Evolutionary conservation across 345 rosid species (phyloP), one percentile per base, ranked within the genome.

Genomic region (Boechera retrofracta): DNA sequence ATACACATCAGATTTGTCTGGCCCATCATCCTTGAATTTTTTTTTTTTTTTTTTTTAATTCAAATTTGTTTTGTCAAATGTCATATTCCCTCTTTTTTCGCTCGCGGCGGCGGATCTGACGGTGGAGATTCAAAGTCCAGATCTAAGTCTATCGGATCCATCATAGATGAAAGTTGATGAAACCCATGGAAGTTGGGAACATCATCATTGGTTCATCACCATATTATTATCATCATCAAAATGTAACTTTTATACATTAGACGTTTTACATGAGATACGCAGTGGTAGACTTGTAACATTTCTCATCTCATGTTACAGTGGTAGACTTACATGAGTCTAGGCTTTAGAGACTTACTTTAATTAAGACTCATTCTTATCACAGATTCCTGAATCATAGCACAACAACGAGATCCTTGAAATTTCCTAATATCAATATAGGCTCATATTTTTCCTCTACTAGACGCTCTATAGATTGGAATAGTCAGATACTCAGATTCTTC

Each of bases 81-180:
- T n/a, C 39, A 66, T 45, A 35, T 47, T 57, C 73, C 67, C 67
- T 75, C 73, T 58, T 42, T 29, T 36, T 60, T 62, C 3, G 42
- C 44, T 44, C 8, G n/a, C 71, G 64, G 59, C 67, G 66, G 71
- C 70, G n/a, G 58, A 77, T 62, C 75, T 6, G 71, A 70, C 66
- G 76, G 76, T 70, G 76, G 24, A 55, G 41, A 70, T 55, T 63
- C 39, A 9, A 44, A 62, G 70, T 60, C 32, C 13, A 60, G 69
- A 76, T 76, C 41, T 52, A 32, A 42, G 63, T 60, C 59, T 9
- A 33, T 7, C n/a, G 47, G 47, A 15, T 4, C 9, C 7, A 36
- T 60, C 47, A 18, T 9, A 51, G 55, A 51, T 8, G 39, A 58
- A 3, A 4, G 10, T n/a, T 15, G 38, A 49, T 12, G 13, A 45